Evolutionary conservation across 345 rosid species (phyloP), one percentile per base, ranked within the genome.

Genomic region (Aegle marmelos): DNA sequence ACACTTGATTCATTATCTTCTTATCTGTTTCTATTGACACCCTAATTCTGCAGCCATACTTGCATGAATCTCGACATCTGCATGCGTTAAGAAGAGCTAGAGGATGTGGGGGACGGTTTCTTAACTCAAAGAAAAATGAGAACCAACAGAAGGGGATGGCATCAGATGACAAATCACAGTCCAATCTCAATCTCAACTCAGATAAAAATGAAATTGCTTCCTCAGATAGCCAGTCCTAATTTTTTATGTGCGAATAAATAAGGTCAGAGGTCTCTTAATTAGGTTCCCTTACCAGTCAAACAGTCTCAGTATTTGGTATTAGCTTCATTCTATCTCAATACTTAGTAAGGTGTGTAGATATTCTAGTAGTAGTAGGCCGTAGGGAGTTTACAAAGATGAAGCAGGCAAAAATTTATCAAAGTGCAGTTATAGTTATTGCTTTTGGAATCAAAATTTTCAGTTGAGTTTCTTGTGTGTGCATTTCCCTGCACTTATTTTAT

Each of bases 31-130:
- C 22, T 48, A 8, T 73, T 64, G 72, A 76, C 75, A 77, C 45
- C 50, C 22, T 62, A 71, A 70, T 77, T 39, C 65, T 77, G 88
- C 92, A 96, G 99, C 98, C 99, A 24, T 96, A 96, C 81, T 82
- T 96, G 88, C 99, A 96, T 68, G 99, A 96, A 79, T 96, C 99
- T 74, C 94, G 99, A 2, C 98, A 96, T 89, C 85, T 86, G 79
- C 99, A 96, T 88, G 99, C 99, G 5, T 79, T 96, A 69, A 89
- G 85, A 90, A 86, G 99, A 76, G 98, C 97, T 25, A 91, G 99
- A 82, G 99, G 99, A 82, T 87, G 90, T 78, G 97, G 99, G 14
- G 99, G 99, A 19, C 89, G 99, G 78, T 89, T 94, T 87, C 93
- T 92, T 79, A 94, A 92, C 75, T 77, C 95, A 33, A 93, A 93